phyloP scores from a whole-genome alignment of 148 eudicot genomes.

The Hydrangea macrophylla region DNA sequence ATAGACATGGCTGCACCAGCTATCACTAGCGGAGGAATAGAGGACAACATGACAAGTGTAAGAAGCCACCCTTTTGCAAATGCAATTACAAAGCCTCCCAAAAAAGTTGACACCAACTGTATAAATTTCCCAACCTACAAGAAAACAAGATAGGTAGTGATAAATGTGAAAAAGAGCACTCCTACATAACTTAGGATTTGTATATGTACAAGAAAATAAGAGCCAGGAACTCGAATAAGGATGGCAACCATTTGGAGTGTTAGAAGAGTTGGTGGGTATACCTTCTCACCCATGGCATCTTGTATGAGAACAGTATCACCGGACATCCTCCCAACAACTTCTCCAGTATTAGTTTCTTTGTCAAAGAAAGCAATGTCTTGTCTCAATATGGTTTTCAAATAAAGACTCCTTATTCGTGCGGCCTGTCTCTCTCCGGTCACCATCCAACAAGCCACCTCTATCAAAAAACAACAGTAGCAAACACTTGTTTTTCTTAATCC shows the following conservation, averaged over 20 bases:
- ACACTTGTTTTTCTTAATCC: not conserved
- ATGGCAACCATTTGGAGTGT: not conserved
- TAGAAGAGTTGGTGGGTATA: slow-evolving; percentile 11
- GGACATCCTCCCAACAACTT: slow-evolving; percentile 81
- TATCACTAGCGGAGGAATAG: slow-evolving; percentile 54
- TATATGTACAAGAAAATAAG: not conserved
- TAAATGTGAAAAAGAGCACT: not conserved
- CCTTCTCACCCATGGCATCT: slow-evolving; percentile 89
- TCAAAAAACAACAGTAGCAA: not conserved
- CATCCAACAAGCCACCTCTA: slow-evolving; percentile 86
- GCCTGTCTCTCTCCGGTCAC: slow-evolving; percentile 82
- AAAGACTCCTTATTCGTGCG: slow-evolving; percentile 58
- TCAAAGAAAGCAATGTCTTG: slow-evolving; percentile 77
- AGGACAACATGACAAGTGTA: slow-evolving; percentile 68
- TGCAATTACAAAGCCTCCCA: slow-evolving; percentile 83
- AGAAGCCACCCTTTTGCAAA: slow-evolving; percentile 85
- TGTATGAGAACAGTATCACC: slow-evolving; percentile 79
- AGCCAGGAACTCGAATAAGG: not conserved
- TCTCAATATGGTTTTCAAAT: slow-evolving; percentile 59
- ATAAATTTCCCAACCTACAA: slow-evolving; percentile 80
- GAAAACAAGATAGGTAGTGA: not conserved
- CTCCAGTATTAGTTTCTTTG: slow-evolving; percentile 75
- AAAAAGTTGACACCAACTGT: slow-evolving; percentile 58
- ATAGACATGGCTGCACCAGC: slow-evolving; percentile 54
- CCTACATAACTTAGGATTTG: not conserved